Conservation (phyloP, 2,329 filamentous ascomycete genomes). For the Phaeosphaeria sp. region DNA sequence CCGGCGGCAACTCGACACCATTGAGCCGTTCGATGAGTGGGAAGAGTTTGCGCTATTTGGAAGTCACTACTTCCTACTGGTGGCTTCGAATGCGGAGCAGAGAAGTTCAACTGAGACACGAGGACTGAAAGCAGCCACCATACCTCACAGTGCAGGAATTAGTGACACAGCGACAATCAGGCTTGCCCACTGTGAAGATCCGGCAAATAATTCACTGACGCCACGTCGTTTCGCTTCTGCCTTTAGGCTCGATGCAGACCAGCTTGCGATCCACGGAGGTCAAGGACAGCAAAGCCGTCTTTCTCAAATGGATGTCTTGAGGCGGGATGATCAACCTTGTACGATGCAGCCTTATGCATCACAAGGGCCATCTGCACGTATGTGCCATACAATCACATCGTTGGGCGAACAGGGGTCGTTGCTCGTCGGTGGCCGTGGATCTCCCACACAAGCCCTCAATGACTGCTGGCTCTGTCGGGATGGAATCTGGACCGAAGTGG, state of each 20-base stretch:
- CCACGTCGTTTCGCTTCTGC: conserved; percentile 50
- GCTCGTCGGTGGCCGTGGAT: conserved; percentile 78
- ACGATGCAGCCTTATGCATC: conserved; percentile 40
- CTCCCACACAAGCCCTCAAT: conserved; percentile 70
- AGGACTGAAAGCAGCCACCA: conserved; percentile 6
- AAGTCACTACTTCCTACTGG: conserved; percentile 81
- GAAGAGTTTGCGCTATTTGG: conserved; percentile 89
- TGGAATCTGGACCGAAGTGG: conserved; percentile 67
- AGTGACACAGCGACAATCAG: conserved; percentile 15
- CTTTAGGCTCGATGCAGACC: conserved; percentile 37
- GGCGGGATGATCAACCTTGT: conserved; percentile 30
- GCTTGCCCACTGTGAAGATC: conserved; percentile 20
- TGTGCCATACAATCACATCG: conserved; percentile 79
- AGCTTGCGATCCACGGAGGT: conserved; percentile 53
- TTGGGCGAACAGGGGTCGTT: conserved; percentile 66
- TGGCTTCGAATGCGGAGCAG: conserved; percentile 59
- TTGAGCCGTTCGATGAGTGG: conserved; percentile 95
- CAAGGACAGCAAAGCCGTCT: conserved; percentile 57
- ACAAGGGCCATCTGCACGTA: conserved; percentile 49
- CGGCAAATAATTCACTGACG: conserved; percentile 19
- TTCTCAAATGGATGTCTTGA: conserved; percentile 51
- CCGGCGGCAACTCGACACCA: conserved; percentile 66
- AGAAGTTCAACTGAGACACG: conserved; percentile 14
- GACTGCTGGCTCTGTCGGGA: conserved; percentile 79
- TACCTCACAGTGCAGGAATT: conserved; percentile 3